Evolutionary conservation across 1,284 basidiomycete genomes (phyloP).

Genomic region (Cutaneotrichosporon dermatis): DNA sequence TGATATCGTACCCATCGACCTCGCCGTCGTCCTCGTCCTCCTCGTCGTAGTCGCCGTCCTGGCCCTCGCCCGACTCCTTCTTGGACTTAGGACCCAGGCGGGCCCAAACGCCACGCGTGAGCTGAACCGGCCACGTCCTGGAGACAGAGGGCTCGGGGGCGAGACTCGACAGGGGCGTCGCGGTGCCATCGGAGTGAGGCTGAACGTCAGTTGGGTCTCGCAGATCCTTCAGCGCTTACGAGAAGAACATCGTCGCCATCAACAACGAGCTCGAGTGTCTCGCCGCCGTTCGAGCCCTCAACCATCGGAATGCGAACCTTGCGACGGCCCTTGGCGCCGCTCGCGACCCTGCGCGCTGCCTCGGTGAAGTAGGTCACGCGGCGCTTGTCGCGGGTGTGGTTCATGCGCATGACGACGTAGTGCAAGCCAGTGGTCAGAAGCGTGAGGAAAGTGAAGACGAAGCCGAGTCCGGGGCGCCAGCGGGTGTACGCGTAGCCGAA

Average conservation of each 20-base stretch:
- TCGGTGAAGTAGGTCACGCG: constrained; percentile 64
- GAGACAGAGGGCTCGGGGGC: constrained; percentile 30
- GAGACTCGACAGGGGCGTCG: constrained; percentile 37
- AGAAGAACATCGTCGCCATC: constrained; percentile 43
- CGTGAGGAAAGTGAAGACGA: constrained; percentile 69
- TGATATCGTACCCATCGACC: constrained; percentile 9
- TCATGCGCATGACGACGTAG: constrained; percentile 69
- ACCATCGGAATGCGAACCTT: constrained; percentile 48
- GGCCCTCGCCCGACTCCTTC: constrained; percentile 8
- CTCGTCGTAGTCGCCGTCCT: constrained; percentile 16
- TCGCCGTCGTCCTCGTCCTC: constrained; percentile 9
- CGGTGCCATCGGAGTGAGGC: constrained; percentile 43
- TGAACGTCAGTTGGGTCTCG: constrained; percentile 19
- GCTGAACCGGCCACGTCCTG: constrained; percentile 39
- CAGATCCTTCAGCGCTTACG: constrained; percentile 27
- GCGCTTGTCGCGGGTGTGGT: constrained; percentile 65
- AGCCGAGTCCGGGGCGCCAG: constrained; percentile 80
- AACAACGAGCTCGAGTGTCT: constrained; percentile 44
- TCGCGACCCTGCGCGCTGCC: constrained; percentile 65
- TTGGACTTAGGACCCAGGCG: constrained; percentile 4
- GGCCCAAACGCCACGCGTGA: constrained; percentile 1
- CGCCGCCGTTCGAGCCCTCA: constrained; percentile 34
- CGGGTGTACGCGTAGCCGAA: constrained; percentile 81
- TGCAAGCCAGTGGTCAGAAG: constrained; percentile 71
- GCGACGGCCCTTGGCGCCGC: constrained; percentile 51